Conservation (phyloP, 805 yeast species). For the Candida hispaniensis region DNA sequence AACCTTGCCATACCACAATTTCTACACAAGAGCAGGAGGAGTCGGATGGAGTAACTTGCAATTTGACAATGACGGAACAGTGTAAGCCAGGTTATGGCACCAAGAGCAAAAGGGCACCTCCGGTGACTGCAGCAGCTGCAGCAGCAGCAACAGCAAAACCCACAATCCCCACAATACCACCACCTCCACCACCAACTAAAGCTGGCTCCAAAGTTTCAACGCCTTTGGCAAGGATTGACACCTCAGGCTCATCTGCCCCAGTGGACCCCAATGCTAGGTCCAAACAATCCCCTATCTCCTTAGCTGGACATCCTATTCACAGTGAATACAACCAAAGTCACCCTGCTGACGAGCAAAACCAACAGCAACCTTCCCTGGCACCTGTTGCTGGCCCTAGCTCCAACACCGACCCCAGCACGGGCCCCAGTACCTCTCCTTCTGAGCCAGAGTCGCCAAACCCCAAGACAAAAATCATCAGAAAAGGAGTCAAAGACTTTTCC, state of each 20-base stretch:
- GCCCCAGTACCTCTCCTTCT: conserved; percentile 17
- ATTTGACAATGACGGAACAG: too few species aligned
- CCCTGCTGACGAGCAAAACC: too few species aligned
- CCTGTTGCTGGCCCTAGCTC: conserved; percentile 17
- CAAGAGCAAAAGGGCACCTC: conserved; percentile 17
- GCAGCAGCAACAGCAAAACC: conserved; percentile 1
- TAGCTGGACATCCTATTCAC: too few species aligned
- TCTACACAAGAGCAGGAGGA: too few species aligned
- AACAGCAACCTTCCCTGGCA: too few species aligned
- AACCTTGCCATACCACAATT: too few species aligned
- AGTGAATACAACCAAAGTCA: too few species aligned
- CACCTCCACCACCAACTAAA: conserved; percentile 10
- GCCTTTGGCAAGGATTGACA: conserved; percentile 3
- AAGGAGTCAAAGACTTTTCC: conserved; percentile 69
- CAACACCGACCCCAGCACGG: conserved; percentile 19
- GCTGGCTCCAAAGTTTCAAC: conserved; percentile 4
- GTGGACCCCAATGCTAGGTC: too few species aligned
- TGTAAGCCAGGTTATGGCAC: too few species aligned
- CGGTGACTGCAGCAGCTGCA: conserved; percentile 16
- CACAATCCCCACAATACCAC: conserved; percentile 3
- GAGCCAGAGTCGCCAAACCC: conserved; percentile 28
- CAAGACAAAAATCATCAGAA: conserved; percentile 40
- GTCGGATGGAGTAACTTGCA: too few species aligned
- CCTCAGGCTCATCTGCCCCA: conserved; percentile 15
- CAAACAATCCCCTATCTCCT: too few species aligned